phyloP scores from a whole-genome alignment of 2,329 filamentous ascomycete species.

The Arthrobotrys sinensis region DNA sequence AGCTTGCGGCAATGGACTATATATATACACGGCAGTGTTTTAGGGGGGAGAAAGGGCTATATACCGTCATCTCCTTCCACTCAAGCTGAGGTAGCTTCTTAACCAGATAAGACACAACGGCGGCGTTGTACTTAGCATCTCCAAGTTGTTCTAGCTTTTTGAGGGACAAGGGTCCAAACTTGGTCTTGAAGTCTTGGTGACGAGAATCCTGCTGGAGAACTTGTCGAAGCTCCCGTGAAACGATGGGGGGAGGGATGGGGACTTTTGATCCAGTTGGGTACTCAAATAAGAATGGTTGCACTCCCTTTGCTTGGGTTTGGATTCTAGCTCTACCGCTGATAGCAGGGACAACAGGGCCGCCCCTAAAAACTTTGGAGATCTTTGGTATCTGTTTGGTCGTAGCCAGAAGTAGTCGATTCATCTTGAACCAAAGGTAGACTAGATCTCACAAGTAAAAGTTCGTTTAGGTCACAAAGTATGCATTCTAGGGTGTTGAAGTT shows the following conservation, averaged over 20 bases:
- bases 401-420: too few relatives aligned
- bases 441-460: too few relatives aligned
- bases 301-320: neutral
- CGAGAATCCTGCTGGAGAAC: neutral
- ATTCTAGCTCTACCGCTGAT: neutral
- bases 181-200: neutral
- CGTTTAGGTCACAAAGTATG: too few relatives aligned
- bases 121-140: slow-evolving; percentile 26
- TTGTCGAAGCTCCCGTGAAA: neutral
- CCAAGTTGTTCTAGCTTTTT: slow-evolving; percentile 32
- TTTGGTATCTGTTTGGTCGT: neutral
- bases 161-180: neutral
- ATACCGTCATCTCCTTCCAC: neutral
- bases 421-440: too few relatives aligned
- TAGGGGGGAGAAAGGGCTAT: neutral
- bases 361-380: neutral
- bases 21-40: neutral
- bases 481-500: too few relatives aligned
- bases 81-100: neutral
- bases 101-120: neutral
- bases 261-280: neutral
- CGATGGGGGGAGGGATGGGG: slow-evolving; percentile 1
- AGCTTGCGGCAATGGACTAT: neutral
- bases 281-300: neutral
- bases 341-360: neutral